Conservation (phyloP, 345 rosid species). For the Salix dunnii region DNA sequence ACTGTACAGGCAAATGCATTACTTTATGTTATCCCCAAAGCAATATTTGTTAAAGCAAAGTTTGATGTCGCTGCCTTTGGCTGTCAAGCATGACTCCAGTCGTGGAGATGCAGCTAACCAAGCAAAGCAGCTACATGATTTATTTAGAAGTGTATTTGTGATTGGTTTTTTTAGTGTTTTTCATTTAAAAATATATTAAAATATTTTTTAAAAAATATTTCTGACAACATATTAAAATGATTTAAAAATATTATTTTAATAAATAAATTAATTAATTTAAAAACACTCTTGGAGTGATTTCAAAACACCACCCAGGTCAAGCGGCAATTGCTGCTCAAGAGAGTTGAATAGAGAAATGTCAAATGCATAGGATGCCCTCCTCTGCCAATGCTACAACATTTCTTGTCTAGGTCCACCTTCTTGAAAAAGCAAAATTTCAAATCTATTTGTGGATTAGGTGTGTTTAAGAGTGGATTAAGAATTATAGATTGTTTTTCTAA, state of each 20-base stretch:
- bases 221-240: too few relatives aligned
- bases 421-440: background rate
- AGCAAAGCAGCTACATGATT: background rate
- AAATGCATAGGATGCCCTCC: conserved; percentile 16
- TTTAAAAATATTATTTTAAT: too few relatives aligned
- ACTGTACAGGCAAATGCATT: background rate
- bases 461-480: too few relatives aligned
- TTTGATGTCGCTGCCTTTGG: background rate
- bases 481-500: too few relatives aligned
- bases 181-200: too few relatives aligned
- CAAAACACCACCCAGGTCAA: background rate
- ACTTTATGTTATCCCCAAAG: background rate
- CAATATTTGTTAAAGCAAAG: background rate
- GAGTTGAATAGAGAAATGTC: conserved; percentile 8
- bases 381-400: background rate
- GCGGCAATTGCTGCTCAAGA: background rate
- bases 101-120: background rate
- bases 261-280: too few relatives aligned
- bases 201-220: too few relatives aligned
- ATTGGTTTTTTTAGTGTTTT: too few relatives aligned
- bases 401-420: background rate
- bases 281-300: too few relatives aligned
- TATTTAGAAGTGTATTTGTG: too few relatives aligned
- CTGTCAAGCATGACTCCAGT: conserved; percentile 18
- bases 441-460: too few relatives aligned